phyloP scores from a whole-genome alignment of 495 filamentous ascomycete species.

The Penicillium soppii region DNA sequence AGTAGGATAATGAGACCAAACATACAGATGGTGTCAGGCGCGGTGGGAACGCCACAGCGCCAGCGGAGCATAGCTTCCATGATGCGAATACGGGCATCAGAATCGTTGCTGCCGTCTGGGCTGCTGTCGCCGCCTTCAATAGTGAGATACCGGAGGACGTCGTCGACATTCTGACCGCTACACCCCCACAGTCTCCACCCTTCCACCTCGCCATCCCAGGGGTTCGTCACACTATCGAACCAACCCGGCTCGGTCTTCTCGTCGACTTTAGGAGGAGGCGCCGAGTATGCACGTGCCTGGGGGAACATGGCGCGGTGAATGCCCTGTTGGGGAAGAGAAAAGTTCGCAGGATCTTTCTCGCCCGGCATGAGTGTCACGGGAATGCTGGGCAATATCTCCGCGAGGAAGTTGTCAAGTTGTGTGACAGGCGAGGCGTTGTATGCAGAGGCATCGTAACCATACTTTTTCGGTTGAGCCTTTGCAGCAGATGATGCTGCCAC shows the following conservation, averaged over 20 bases:
- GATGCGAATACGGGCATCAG: constrained; percentile 73
- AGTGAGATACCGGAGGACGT: constrained; percentile 84
- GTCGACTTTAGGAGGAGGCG: constrained; percentile 47
- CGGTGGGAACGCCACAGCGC: constrained; percentile 90
- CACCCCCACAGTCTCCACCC: constrained; percentile 83
- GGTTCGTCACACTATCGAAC: constrained; percentile 91
- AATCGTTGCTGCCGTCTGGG: constrained; percentile 25
- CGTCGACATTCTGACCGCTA: constrained; percentile 89
- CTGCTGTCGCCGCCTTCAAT: constrained; percentile 32
- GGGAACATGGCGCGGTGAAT: constrained; percentile 85
- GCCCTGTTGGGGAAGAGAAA: constrained; percentile 75
- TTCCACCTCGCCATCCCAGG: constrained; percentile 84
- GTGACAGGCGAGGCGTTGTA: constrained; percentile 85
- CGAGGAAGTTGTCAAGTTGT: constrained; percentile 79
- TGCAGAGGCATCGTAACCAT: constrained; percentile 85
- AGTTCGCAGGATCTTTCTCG: constrained; percentile 73
- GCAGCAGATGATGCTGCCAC: constrained; percentile 23
- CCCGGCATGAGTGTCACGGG: constrained; percentile 81
- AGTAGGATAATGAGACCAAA: constrained; percentile 6
- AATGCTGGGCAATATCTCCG: constrained; percentile 74
- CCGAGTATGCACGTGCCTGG: constrained; percentile 62
- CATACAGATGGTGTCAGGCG: constrained; percentile 94
- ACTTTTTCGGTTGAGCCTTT: constrained; percentile 66
- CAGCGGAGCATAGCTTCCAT: constrained; percentile 92
- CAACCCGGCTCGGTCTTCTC: constrained; percentile 59